Evolutionary conservation across 176 grass and related monocot genomes (phyloP).

Genomic region (Oryza rufipogon): DNA sequence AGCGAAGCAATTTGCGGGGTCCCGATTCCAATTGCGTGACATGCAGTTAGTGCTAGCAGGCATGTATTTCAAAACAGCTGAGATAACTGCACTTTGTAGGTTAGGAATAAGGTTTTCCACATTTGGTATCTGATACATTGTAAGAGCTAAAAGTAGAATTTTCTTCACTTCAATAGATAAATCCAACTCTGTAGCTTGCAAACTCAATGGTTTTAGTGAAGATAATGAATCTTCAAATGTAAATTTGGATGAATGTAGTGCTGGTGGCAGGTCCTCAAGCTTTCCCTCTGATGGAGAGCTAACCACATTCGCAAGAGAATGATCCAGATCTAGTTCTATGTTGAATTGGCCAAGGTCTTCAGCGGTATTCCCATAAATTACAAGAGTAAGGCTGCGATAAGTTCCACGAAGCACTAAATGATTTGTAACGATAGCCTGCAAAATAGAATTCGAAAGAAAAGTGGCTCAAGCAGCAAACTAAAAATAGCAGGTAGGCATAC

Average conservation of each 20-base stretch:
- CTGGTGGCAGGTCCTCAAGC: constrained; percentile 88
- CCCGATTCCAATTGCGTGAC: constrained; percentile 52
- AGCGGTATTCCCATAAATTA: constrained; percentile 96
- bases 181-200: constrained; percentile 59
- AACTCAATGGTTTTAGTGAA: constrained; percentile 64
- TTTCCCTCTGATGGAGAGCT: constrained; percentile 91
- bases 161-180: constrained; percentile 67
- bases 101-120: constrained; percentile 57
- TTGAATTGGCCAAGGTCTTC: constrained; percentile 99
- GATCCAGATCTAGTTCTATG: constrained; percentile 87
- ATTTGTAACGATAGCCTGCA: constrained; percentile 96
- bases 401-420: constrained; percentile 92
- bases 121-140: constrained; percentile 59
- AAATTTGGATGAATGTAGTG: constrained; percentile 71
- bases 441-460: constrained; percentile 38
- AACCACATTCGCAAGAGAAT: constrained; percentile 86
- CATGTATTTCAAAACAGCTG: constrained; percentile 61
- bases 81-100: constrained; percentile 63
- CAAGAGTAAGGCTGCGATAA: constrained; percentile 90
- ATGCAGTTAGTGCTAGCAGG: constrained; percentile 44
- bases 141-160: constrained; percentile 69
- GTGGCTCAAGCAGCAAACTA: constrained; percentile 6
- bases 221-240: constrained; percentile 72
- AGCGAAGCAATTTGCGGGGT: constrained; percentile 24
- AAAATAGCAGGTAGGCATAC: constrained; percentile 6